Base-by-base conservation (phyloP, 805 yeast genomes). In the Wickerhamiella brachini region DNA sequence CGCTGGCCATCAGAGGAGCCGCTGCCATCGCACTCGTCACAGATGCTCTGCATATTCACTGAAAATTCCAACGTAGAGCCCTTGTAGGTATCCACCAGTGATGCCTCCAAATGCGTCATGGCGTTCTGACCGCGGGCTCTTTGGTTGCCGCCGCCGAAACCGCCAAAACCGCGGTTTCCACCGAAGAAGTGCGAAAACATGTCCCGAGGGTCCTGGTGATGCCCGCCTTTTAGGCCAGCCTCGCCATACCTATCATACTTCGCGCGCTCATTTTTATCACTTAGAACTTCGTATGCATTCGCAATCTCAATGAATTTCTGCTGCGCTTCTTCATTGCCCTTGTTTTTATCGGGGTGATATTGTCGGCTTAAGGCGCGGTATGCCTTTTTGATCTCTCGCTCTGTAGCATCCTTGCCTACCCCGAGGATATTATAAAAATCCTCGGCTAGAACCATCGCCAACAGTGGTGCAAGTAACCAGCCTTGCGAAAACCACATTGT, bases 311-410 rank as follows among this genome's bases (percentile, higher is more conserved):
- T 81, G 65, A 89, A 93, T 67, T 78, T 81, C 48, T 83, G 81
- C 57, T 85, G 88, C 0, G 97, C 95, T 26, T 76, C 83, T 8
- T 85, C 87, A 59, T 82, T 78, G 6, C 82, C 83, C 1, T 64
- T 61, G 51, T 90, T 93, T 69, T 90, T 90, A 67, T 90, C 98
- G 1, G 98, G 98, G 63, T 90, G 98, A 67, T 77, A 87, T 62
- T 85, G 85, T 65, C 86, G 83, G 57, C 89, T 81, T 56, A 90
- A 68, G 51, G 78, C 76, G 57, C 95, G 72, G 65, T 89, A 89
- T 0, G 96, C 95, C 49, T 80, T 76, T 63, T 85, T 87, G 68
- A 89, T 85, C 51, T 87, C 88, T 57, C 76, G 80, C 22, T 86
- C 95, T 49, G 74, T 73, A 0, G 96, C 95, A 57, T 74, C 71